Percentiles rank a stretch among this genome's conserved stretches.
phyloP scores from a whole-genome alignment of 495 filamentous ascomycete genomes.

The Aspergillus nanangensis region DNA sequence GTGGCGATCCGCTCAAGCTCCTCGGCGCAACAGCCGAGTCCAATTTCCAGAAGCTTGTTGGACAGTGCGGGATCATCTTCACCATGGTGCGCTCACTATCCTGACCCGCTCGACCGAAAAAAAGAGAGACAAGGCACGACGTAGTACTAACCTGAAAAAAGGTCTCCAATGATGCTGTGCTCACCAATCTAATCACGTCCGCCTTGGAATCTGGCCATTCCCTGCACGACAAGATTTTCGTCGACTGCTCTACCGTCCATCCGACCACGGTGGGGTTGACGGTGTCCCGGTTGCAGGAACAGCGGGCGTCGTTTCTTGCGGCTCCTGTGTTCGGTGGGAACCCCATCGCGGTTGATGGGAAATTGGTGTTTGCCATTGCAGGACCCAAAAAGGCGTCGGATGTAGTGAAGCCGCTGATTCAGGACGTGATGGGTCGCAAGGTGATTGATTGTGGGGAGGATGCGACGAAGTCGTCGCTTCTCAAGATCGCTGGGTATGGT shows the following conservation, averaged over 20 bases:
- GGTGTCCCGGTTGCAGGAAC: slow-evolving; percentile 27
- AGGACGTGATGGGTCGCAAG: slow-evolving; percentile 40
- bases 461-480: slow-evolving; percentile 37
- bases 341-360: slow-evolving; percentile 39
- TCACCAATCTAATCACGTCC: slow-evolving; percentile 30
- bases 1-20: slow-evolving; percentile 29
- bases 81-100: slow-evolving; percentile 31
- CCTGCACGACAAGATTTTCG: slow-evolving; percentile 42
- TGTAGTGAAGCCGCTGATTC: slow-evolving; percentile 38
- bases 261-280: slow-evolving; percentile 34
- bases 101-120: neutral
- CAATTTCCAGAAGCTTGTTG: slow-evolving; percentile 32
- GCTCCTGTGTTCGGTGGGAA: slow-evolving; percentile 45
- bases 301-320: slow-evolving; percentile 34
- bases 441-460: slow-evolving; percentile 47
- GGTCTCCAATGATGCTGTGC: slow-evolving; percentile 40
- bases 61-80: slow-evolving; percentile 39
- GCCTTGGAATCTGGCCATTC: slow-evolving; percentile 27
- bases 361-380: slow-evolving; percentile 44
- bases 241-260: slow-evolving; percentile 46
- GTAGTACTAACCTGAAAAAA: slow-evolving; percentile 7
- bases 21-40: slow-evolving; percentile 31
- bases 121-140: neutral
- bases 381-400: slow-evolving; percentile 32
- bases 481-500: slow-evolving; percentile 43